Evolutionary conservation across 2,329 filamentous ascomycete species (phyloP).

Genomic region (Penicillium oxalicum): DNA sequence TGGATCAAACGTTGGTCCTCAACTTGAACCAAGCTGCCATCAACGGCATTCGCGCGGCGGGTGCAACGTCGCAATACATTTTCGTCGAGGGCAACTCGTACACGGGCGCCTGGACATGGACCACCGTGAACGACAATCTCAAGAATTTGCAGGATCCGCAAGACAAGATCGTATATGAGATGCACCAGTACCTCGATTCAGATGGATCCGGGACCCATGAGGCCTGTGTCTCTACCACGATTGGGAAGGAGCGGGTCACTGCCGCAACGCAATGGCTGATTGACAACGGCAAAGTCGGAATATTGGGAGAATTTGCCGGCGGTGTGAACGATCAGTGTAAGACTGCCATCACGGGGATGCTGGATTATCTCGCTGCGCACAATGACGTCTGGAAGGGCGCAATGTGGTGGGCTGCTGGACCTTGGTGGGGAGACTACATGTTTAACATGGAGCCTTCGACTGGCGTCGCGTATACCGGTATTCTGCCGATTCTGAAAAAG

Average conservation of each 20-base stretch:
- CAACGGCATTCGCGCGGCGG: constrained; percentile 54
- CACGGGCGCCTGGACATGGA: constrained; percentile 47
- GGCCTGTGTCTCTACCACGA: constrained; percentile 49
- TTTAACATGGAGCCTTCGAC: constrained; percentile 46
- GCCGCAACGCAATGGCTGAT: constrained; percentile 50
- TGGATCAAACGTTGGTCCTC: constrained; percentile 55
- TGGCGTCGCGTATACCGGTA: constrained; percentile 39
- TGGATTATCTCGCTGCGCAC: constrained; percentile 46
- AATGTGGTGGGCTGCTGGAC: constrained; percentile 52
- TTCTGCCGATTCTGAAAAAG: constrained; percentile 23
- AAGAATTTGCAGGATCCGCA: constrained; percentile 47
- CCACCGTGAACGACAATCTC: constrained; percentile 38
- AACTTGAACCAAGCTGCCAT: constrained; percentile 61
- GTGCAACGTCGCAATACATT: constrained; percentile 54
- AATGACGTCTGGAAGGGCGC: constrained; percentile 50
- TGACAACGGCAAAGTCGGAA: constrained; percentile 47
- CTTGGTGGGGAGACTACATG: constrained; percentile 47
- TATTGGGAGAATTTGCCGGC: constrained; percentile 52
- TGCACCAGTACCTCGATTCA: constrained; percentile 57
- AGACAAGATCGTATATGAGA: constrained; percentile 54
- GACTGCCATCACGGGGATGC: constrained; percentile 45
- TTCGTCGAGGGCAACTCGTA: constrained; percentile 53
- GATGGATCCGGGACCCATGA: constrained; percentile 49
- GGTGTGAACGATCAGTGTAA: constrained; percentile 48
- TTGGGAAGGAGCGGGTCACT: constrained; percentile 45